Evolutionary conservation across 169 alveolate species (phyloP).

Genomic region (Amoebophrya sp.): DNA sequence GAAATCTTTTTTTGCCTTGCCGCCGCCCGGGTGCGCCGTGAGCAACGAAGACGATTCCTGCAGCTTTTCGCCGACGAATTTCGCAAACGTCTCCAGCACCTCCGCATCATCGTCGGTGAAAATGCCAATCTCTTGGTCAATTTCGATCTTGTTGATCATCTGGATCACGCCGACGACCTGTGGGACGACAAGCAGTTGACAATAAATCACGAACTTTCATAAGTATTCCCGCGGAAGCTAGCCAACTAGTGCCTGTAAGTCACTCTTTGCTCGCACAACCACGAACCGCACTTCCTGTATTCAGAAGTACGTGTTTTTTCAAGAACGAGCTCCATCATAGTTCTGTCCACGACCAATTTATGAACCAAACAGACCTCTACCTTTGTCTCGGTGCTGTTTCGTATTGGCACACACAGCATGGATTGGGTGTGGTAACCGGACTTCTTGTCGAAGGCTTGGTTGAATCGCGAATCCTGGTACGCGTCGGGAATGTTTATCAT

Average conservation of each 20-base stretch:
- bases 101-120: background rate
- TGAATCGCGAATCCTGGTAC: background rate
- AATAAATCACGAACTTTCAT: no score
- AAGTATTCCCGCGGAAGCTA: no score
- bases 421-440: background rate
- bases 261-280: no score
- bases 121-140: conserved; percentile 10
- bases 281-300: no score
- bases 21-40: no score
- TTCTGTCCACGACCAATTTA: no score
- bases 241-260: no score
- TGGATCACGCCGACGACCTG: conserved; percentile 26
- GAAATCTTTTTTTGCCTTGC: no score
- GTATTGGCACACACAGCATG: background rate
- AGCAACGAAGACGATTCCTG: background rate
- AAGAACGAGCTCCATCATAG: no score
- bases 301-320: no score
- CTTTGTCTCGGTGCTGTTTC: background rate
- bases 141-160: background rate
- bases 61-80: conserved; percentile 19
- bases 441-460: background rate
- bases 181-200: no score
- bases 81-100: background rate
- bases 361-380: background rate
- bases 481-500: background rate